Base-by-base conservation (phyloP, 345 rosid species). In the Lagerstroemia speciosa region DNA sequence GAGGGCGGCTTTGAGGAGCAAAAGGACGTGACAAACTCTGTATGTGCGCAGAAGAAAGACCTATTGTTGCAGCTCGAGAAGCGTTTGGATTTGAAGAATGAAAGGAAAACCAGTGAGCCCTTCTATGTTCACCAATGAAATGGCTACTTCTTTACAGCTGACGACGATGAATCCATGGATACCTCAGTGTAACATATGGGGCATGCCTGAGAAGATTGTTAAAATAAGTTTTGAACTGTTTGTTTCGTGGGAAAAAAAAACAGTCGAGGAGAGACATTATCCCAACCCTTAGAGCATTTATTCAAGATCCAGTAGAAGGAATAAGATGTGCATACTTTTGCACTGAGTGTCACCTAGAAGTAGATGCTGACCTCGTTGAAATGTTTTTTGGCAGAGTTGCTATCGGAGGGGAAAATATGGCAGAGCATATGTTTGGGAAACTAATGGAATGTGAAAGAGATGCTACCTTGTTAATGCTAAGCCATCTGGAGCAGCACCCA, bases 161-260 rank as follows among this genome's bases (percentile, higher is more conserved):
- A 50, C 84, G 74, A 6, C 16, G 46, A 66, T 31, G 78, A 78
- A 67, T 81, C 93, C 36, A 81, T 83, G 68, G 84, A 88, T 76
- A 92, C 98, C 82, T 92, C 99, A 2, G 81, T 85, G 81, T 89
- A 91, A 75, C 98, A 93, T 67, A 89, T 89, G n/a, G 96, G 97
- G 76, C 99, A 89, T 70, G 95, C 96, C 96, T 93, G 89, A 65
- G 66, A 71, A 64, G 67, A 71, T 40, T 71, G 46, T 36, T 36
- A 9, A n/a, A 36, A 58, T 12, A 2, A 30, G 32, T 10, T 58
- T 27, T 2, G n/a, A 58, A 27, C 20, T 30, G 12, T 16, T 3
- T 58, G 63, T 27, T 30, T 29, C 19, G 5, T 0, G 32, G 14
- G 10, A 4, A 9, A 41, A 29, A 58, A 58, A 11, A 2, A n/a